Evolutionary conservation across 2,329 filamentous ascomycete species (phyloP), one percentile per base, ranked within the genome.

Genomic region (Colletotrichum sp.): DNA sequence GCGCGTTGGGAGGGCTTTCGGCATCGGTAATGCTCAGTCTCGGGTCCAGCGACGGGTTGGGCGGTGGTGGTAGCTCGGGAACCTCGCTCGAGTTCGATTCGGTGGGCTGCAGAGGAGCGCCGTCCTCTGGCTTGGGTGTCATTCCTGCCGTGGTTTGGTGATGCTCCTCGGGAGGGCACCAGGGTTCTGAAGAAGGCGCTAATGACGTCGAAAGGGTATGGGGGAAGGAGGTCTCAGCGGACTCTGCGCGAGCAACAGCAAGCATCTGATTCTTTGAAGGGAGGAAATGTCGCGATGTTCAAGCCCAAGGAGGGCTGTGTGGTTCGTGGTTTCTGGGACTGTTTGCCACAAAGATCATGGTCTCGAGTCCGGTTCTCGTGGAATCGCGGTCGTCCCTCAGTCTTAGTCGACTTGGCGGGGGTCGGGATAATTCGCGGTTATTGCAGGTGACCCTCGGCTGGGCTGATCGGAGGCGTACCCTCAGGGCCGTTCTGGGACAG

Each of bases 11-110:
- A 49, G 80, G 79, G 55, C 80, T 80, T 32, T 80, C 77, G 72
- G 79, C 71, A 57, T 70, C 77, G 80, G 68, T 62, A 44, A 78
- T 75, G 77, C 78, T 74, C 77, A 87, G 79, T 72, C 82, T 77
- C 75, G 83, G 81, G 79, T 88, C 83, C 78, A 85, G 83, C 6
- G 86, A 82, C 12, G 86, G 86, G n/a, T 85, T 82, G 55, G 87
- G 87, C n/a, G 86, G 83, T 26, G 87, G 86, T 13, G 88, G 88
- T 9, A 84, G 81, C 24, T 83, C 82, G 77, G 79, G 81, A 15
- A 81, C 81, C 62, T 84, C 82, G 67, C 71, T 74, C 68, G 62
- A 65, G 26, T 60, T 64, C 6, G 69, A 78, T 8, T 71, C 64
- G 57, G 49, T 39, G 6, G 59, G 71, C 36, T 66, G 70, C 13